phyloP scores from a whole-genome alignment of 495 filamentous ascomycete genomes.

The Tuber calosporum region DNA sequence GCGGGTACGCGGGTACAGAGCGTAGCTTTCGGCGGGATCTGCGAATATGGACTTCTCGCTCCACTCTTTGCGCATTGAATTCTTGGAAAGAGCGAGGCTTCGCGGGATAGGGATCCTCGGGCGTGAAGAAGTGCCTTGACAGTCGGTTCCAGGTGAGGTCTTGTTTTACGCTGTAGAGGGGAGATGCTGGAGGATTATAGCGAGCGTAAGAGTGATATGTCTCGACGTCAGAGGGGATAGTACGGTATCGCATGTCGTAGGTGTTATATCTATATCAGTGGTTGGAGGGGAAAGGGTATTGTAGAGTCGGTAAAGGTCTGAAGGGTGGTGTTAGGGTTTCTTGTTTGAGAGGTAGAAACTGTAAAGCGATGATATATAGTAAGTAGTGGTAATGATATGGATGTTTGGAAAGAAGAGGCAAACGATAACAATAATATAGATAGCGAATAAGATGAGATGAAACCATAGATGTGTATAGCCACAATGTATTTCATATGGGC shows the following conservation, averaged over 20 bases:
- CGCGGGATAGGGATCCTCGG: slow-evolving; percentile 29
- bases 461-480: not conserved
- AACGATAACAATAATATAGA: not conserved
- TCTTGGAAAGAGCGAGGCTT: slow-evolving; percentile 31
- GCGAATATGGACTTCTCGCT: slow-evolving; percentile 27
- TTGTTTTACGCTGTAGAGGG: slow-evolving; percentile 31
- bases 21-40: slow-evolving; percentile 29
- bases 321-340: not conserved
- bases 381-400: not conserved
- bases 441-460: not conserved
- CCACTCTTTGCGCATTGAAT: slow-evolving; percentile 27
- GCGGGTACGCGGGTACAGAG: slow-evolving; percentile 7
- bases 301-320: not conserved
- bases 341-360: not conserved
- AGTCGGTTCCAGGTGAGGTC: slow-evolving; percentile 33
- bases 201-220: not conserved
- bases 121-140: slow-evolving; percentile 29
- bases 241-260: not conserved
- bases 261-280: not conserved
- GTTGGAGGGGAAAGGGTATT: not conserved
- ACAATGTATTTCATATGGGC: not conserved
- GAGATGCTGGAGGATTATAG: slow-evolving; percentile 6
- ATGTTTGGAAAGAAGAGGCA: not conserved
- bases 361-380: not conserved
- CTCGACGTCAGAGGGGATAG: not conserved